These are phyloP conservation scores for Xylona heveae DNA, from an alignment of 495 filamentous ascomycete species.

Conservation along the genomic window DNA sequence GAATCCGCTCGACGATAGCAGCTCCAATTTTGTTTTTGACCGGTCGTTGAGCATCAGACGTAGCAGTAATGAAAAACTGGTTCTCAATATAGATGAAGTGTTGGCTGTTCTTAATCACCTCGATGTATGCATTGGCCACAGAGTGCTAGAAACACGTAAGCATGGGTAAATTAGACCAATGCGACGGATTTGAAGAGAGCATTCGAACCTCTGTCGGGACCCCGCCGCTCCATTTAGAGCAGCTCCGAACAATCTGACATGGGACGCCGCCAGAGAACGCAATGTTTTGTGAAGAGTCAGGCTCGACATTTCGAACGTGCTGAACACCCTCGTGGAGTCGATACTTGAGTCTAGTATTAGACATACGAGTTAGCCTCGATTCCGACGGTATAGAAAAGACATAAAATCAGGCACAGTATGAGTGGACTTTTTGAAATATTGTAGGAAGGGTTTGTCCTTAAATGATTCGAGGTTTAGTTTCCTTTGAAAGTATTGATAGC, in stretches of 20 bases:
- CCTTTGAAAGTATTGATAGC: no score
- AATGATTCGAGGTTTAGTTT: no score
- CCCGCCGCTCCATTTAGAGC: conserved; percentile 52
- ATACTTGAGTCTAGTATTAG: no score
- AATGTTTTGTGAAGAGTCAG: conserved; percentile 18
- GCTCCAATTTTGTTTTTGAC: conserved; percentile 2
- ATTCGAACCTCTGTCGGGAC: conserved; percentile 23
- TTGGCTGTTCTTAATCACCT: conserved; percentile 1
- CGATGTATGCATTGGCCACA: conserved; percentile 64
- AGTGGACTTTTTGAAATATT: no score
- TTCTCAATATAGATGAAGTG: conserved; percentile 3
- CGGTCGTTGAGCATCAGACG: conserved; percentile 1
- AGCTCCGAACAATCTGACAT: conserved; percentile 49
- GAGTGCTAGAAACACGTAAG: no score
- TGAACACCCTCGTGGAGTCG: no score
- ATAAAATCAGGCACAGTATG: no score
- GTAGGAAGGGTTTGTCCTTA: no score
- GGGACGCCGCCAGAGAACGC: conserved; percentile 21
- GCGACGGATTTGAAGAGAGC: conserved; percentile 1
- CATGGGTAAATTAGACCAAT: no score
- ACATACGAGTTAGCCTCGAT: no score
- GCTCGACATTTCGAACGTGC: no score
- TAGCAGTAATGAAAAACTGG: conserved; percentile 2
- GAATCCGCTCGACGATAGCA: conserved; percentile 1
- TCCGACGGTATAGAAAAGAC: no score